Evolutionary conservation across 2,329 filamentous ascomycete genomes (phyloP), one percentile per base, ranked within the genome.

Genomic region (Pseudogymnoascus sp.): DNA sequence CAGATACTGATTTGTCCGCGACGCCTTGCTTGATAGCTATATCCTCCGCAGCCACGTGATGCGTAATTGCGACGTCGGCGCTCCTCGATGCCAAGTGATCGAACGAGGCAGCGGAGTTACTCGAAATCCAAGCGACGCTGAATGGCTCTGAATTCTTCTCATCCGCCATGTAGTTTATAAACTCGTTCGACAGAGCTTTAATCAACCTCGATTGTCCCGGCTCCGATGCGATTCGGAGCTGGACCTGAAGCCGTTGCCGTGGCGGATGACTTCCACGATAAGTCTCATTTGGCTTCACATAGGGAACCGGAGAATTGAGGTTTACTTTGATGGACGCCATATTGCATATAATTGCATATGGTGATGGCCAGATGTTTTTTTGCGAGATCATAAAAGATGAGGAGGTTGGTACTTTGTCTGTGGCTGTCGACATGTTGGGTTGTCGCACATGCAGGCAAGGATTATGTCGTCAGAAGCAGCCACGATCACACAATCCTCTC

Each of bases 31-130:
- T 65, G 28, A 79, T 76, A 6, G 79, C 79, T 35, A 79, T 75
- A 14, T 74, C 65, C 67, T 81, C 79, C 0, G 79, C 78, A 2
- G 71, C 69, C 4, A 72, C 69, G 40, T 73, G 74, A 70, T 81
- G 81, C 0, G 79, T 80, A 61, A 81, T 81, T 3, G 75, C 78
- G 0, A 80, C 70, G 60, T 81, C 78, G 24, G 76, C 70, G 24
- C 71, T 71, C 14, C 75, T 74, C 1, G 69, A 68, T 60, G 75
- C 70, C 19, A 81, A 74, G 61, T 78, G 75, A 61, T 78, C 73
- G 66, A 81, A 80, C 19, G 74, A 77, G 62, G 77, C 75, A 0
- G 76, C 78, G 0, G 78, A 81, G 64, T 81, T 78, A 37, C 75
- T 77, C 46, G 75, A 74, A 61, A 77, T 75, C 78, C 79, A 81